Conservation (phyloP, 2,329 filamentous ascomycete species). For the Coleophoma crateriformis region DNA sequence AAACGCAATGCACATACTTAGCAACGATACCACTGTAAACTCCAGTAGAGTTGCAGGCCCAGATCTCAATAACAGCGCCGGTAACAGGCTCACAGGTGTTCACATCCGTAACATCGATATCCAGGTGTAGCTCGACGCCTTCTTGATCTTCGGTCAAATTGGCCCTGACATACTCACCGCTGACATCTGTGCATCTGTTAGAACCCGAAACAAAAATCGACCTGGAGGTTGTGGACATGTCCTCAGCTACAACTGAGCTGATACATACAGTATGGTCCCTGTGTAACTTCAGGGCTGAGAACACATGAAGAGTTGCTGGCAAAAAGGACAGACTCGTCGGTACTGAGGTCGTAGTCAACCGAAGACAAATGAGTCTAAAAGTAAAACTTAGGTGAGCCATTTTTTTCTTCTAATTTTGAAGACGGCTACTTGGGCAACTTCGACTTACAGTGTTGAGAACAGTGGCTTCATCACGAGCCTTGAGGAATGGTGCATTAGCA, state of each 20-base stretch:
- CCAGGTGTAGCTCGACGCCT: conserved; percentile 40
- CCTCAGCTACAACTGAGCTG: neutral
- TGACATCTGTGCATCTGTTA: conserved; percentile 31
- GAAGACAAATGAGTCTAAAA: conserved; percentile 1
- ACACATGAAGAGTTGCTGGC: conserved; percentile 38
- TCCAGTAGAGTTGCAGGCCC: conserved; percentile 34
- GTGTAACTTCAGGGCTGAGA: conserved; percentile 44
- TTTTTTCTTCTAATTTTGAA: too few relatives aligned
- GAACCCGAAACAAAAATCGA: too few relatives aligned
- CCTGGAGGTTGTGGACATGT: too few relatives aligned
- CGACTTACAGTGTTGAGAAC: conserved; percentile 3
- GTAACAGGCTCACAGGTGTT: conserved; percentile 32
- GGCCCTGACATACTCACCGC: conserved; percentile 41
- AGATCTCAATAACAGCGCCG: conserved; percentile 5
- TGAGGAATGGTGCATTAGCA: conserved; percentile 6
- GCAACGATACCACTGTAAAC: conserved; percentile 41
- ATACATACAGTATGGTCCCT: conserved; percentile 43
- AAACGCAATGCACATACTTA: neutral
- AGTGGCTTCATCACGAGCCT: conserved; percentile 10
- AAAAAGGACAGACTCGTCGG: conserved; percentile 31
- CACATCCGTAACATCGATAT: conserved; percentile 48
- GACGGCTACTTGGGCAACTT: too few relatives aligned
- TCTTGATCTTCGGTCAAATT: conserved; percentile 39
- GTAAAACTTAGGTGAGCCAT: too few relatives aligned
- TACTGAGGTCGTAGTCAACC: conserved; percentile 26